Conservation (phyloP, 2,329 filamentous ascomycete genomes). For the Colletotrichum melonis region DNA sequence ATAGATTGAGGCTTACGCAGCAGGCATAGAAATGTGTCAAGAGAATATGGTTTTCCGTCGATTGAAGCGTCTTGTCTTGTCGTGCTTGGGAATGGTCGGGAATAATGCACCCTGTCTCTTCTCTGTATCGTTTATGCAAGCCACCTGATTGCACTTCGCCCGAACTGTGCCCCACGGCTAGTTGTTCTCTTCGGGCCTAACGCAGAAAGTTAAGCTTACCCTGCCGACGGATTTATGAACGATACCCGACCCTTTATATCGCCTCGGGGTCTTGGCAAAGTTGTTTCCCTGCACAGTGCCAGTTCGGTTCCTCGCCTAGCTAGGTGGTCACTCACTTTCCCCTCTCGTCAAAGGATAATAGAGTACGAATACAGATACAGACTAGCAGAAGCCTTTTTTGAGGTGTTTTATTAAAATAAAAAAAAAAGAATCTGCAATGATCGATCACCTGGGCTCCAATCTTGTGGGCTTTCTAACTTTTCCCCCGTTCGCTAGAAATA, state of each 20-base stretch:
- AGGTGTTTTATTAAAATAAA: not conserved
- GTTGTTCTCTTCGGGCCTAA: not conserved
- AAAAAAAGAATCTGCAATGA: slow-evolving; percentile 13
- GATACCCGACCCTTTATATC: not conserved
- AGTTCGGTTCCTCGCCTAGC: not conserved
- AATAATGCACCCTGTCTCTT: not conserved
- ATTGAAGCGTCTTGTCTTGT: not conserved
- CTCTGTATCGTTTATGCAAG: not conserved
- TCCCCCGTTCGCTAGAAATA: not conserved
- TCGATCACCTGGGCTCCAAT: slow-evolving; percentile 9
- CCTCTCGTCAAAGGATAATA: not conserved
- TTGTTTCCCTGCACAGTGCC: slow-evolving; percentile 19
- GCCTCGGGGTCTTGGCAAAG: not conserved
- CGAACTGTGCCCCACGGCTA: not conserved
- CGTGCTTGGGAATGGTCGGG: slow-evolving; percentile 15
- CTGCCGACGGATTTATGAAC: not conserved
- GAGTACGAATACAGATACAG: not conserved
- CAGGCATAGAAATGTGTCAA: slow-evolving; percentile 26
- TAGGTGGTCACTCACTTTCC: no score
- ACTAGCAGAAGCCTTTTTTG: not conserved
- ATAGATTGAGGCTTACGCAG: slow-evolving; percentile 33
- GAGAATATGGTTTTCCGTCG: not conserved
- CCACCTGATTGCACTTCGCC: slow-evolving; percentile 8
- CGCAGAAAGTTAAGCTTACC: slow-evolving; percentile 28
- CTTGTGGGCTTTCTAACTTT: not conserved